These are phyloP conservation scores for Ophiocytium majus DNA, from an alignment of 352 stramenopile species.

Conservation along the genomic window DNA sequence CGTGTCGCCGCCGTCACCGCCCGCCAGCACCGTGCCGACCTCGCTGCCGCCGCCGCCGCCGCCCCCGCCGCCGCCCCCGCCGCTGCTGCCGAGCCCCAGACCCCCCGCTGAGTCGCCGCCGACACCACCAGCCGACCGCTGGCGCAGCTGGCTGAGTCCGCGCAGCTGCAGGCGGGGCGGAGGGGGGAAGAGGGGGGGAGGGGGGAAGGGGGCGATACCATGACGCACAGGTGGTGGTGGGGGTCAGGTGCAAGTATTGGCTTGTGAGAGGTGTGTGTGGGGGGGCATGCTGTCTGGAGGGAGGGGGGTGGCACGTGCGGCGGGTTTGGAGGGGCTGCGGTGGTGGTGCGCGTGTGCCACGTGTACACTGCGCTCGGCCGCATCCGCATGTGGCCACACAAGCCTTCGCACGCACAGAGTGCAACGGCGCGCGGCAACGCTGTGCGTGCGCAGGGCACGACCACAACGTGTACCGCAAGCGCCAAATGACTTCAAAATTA, in stretches of 20 bases:
- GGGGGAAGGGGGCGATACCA: no score
- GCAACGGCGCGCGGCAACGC: not conserved
- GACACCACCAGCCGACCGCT: not conserved
- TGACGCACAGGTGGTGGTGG: not conserved
- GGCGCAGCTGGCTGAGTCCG: not conserved
- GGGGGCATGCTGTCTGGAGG: no score
- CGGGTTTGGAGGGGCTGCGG: not conserved
- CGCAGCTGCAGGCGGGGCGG: not conserved
- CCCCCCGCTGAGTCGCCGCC: not conserved
- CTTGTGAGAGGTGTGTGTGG: no score
- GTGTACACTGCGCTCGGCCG: no score
- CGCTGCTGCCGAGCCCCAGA: not conserved
- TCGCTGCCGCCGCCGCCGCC: no score
- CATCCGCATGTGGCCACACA: no score
- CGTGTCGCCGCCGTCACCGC: not conserved
- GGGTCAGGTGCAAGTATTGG: not conserved
- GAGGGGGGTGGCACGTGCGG: not conserved
- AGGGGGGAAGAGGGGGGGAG: not conserved
- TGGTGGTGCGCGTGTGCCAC: not conserved
- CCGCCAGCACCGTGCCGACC: not conserved
- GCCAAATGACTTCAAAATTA: not conserved
- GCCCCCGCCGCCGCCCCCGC: no score
- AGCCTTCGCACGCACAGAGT: not conserved
- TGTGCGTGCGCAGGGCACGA: not conserved
- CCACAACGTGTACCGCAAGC: not conserved